Evolutionary conservation across 1,284 basidiomycete genomes (phyloP).

Genomic region (Fomitopsis pinicola): DNA sequence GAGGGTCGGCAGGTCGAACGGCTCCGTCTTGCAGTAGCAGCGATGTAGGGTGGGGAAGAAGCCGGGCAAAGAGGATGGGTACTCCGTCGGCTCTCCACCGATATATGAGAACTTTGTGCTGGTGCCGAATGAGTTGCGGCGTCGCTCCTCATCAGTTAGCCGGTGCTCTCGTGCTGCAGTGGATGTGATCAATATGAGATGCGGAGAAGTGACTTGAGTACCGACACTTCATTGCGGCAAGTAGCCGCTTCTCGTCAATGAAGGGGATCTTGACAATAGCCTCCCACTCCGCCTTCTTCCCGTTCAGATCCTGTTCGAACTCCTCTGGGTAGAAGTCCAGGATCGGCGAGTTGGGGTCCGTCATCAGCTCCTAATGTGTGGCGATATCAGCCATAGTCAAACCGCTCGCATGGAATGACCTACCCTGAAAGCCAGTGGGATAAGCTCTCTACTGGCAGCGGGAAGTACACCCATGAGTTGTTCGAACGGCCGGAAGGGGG

Average conservation of each 20-base stretch:
- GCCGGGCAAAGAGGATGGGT: conserved; percentile 89
- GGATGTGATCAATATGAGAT: neutral
- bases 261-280: conserved; percentile 99
- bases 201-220: conserved; percentile 7
- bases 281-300: conserved; percentile 99
- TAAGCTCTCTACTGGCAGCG: conserved; percentile 81
- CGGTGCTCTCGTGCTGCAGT: conserved; percentile 67
- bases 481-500: conserved; percentile 91
- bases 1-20: conserved; percentile 86
- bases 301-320: conserved; percentile 94
- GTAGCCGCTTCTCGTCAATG: conserved; percentile 81
- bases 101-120: conserved; percentile 81
- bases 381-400: neutral
- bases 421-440: conserved; percentile 84
- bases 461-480: conserved; percentile 99
- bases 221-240: conserved; percentile 79
- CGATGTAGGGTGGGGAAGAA: conserved; percentile 92
- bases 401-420: conserved; percentile 13
- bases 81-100: conserved; percentile 57
- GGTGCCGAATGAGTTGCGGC: conserved; percentile 77
- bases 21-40: conserved; percentile 75
- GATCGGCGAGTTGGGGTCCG: conserved; percentile 81
- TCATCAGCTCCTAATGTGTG: conserved; percentile 83
- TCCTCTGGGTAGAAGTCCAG: conserved; percentile 91
- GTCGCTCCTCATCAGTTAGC: conserved; percentile 73